Evolutionary conservation across 805 yeast species (phyloP).

Genomic region (Kazachstania psychrophila): DNA sequence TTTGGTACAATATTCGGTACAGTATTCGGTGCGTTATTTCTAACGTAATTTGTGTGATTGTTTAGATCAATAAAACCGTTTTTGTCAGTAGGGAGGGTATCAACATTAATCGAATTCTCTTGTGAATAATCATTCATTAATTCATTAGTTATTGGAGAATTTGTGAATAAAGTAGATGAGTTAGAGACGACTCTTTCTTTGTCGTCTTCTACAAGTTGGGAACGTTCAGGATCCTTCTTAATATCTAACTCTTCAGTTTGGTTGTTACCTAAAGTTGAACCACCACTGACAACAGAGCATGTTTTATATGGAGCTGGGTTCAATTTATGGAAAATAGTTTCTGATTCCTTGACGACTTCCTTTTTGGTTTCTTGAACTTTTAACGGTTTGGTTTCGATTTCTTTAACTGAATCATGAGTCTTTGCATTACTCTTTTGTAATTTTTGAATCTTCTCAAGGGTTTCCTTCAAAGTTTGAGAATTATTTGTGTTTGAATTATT

Average conservation of each 20-base stretch:
- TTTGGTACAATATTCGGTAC: no score
- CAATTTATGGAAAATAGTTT: not conserved
- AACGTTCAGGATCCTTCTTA: not conserved
- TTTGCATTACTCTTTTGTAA: constrained; percentile 4
- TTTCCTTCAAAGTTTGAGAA: constrained; percentile 12
- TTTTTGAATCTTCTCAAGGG: constrained; percentile 15
- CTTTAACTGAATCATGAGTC: not conserved
- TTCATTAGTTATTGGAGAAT: not conserved
- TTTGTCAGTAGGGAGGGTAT: constrained; percentile 5
- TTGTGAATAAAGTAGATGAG: constrained; percentile 6
- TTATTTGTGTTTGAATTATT: not conserved
- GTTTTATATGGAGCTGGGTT: not conserved
- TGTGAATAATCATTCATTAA: not conserved
- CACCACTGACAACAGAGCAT: constrained; percentile 1
- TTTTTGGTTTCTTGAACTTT: not conserved
- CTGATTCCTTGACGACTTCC: no score
- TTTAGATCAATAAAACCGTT: constrained; percentile 8
- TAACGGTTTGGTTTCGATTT: not conserved
- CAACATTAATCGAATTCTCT: constrained; percentile 10
- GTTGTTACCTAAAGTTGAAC: constrained; percentile 1
- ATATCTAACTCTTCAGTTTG: not conserved
- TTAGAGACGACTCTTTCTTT: constrained; percentile 7
- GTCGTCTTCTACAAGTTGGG: not conserved
- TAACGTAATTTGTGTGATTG: not conserved
- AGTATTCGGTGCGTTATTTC: no score